Base-by-base conservation (phyloP, 208 protist species). In the Crithidia bombi region DNA sequence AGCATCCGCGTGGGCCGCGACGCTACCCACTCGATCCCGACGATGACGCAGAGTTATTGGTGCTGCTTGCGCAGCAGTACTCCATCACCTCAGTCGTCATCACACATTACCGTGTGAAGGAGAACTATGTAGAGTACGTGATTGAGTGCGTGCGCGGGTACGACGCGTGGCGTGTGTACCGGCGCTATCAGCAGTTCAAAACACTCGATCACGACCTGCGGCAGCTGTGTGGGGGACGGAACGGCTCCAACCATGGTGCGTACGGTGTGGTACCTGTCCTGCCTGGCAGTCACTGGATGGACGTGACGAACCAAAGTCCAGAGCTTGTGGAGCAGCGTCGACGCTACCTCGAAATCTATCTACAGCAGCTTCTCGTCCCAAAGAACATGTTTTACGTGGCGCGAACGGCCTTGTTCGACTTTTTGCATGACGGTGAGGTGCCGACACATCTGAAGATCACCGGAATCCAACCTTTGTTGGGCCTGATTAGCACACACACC, bases 161-260 rank as follows among this genome's bases (percentile, higher is more conserved):
- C 61, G 66, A 69, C 44, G 64, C 69, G 10, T 93, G 87, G 85
- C 79, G 83, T 1, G 87, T 95, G 21, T 90, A 87, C 69, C 78
- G 90, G 9, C 87, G 90, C 19, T 95, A 95, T 56, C 87, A 95
- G 39, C 86, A 92, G 71, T 95, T 95, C 47, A 93, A 90, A 50
- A 43, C 70, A 5, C 79, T 95, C 23, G 86, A 93, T 51, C 82
- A 85, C 21, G 75, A 73, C 30, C 81, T 95, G 35, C 69, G 71
- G n/a, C 80, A 88, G 43, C 62, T 89, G 7, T 94, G 86, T 65
- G 56, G 51, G 30, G 38, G 56, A 19, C 61, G 68, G 33, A 56
- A 82, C 39, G 69, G 67, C 25, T 58, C 75, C 9, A 65, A 78
- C 57, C 84, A 91, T 65, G 79, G 86, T 41, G 80, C 84, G 4